Conservation (phyloP, 2,329 filamentous ascomycete species). For the Phyllachora maydis region DNA sequence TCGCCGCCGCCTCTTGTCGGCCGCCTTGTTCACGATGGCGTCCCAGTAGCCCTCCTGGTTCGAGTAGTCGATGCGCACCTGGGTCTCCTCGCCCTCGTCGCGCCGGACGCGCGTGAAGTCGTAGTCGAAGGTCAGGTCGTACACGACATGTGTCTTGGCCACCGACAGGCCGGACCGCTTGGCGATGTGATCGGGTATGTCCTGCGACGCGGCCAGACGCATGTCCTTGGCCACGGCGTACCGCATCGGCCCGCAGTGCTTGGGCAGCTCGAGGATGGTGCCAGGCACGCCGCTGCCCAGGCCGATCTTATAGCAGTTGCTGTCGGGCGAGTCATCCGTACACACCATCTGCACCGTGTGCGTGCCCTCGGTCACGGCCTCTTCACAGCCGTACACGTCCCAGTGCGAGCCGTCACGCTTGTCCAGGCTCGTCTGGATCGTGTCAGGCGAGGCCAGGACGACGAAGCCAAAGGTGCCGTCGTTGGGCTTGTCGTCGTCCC, state of each 20-base stretch:
- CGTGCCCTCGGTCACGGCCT: slow-evolving; percentile 7
- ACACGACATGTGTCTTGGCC: too few relatives aligned
- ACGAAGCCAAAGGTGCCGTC: slow-evolving; percentile 13
- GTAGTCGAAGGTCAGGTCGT: slow-evolving; percentile 18
- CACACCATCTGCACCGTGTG: slow-evolving; percentile 17
- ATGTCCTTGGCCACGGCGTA: slow-evolving; percentile 17
- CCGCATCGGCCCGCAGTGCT: slow-evolving; percentile 14
- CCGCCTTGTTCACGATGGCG: slow-evolving; percentile 7
- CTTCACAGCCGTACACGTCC: slow-evolving; percentile 17
- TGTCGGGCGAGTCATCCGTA: slow-evolving; percentile 11
- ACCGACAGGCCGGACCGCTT: too few relatives aligned
- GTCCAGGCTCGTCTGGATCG: slow-evolving; percentile 12
- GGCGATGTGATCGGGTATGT: slow-evolving; percentile 3
- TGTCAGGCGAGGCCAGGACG: slow-evolving; percentile 11
- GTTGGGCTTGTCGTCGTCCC: slow-evolving; percentile 9
- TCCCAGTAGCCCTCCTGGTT: slow-evolving; percentile 17
- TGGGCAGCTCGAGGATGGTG: slow-evolving; percentile 19
- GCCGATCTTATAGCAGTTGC: slow-evolving; percentile 16
- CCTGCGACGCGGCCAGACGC: slow-evolving; percentile 6
- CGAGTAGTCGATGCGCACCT: slow-evolving; percentile 17
- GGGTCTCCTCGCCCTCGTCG: slow-evolving; percentile 8
- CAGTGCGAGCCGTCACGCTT: slow-evolving; percentile 21
- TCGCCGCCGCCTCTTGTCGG: slow-evolving; percentile 2
- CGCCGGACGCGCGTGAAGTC: slow-evolving; percentile 13
- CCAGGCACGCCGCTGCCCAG: slow-evolving; percentile 13